Conservation (phyloP, 257 asterid species). For the Cinchona pubescens region DNA sequence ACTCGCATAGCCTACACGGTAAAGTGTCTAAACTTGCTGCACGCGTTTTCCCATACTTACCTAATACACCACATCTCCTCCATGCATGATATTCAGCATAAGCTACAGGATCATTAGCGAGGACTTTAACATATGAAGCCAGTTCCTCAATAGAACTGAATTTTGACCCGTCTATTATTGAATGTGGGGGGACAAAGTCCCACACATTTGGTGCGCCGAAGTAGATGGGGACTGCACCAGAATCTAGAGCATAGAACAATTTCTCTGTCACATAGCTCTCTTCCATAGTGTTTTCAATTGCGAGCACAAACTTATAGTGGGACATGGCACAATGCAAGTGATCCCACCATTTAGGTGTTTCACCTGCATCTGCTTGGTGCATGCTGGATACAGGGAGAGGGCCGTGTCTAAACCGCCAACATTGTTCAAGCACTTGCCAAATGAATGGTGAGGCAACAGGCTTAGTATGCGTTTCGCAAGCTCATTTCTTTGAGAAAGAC, state of each 20-base stretch:
- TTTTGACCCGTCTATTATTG: slow-evolving; percentile 80
- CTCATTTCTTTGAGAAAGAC: slow-evolving; percentile 74
- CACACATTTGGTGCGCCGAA: slow-evolving; percentile 91
- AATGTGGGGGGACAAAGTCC: slow-evolving; percentile 93
- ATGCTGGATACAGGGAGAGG: slow-evolving; percentile 67
- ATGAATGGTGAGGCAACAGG: slow-evolving; percentile 74
- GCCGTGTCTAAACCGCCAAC: slow-evolving; percentile 85
- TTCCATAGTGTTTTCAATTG: slow-evolving; percentile 83
- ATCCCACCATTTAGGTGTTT: slow-evolving; percentile 90
- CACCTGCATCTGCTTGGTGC: slow-evolving; percentile 54
- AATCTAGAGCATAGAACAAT: slow-evolving; percentile 82
- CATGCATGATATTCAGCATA: slow-evolving; percentile 94
- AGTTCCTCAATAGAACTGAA: slow-evolving; percentile 67
- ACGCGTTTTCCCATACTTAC: slow-evolving; percentile 64
- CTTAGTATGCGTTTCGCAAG: slow-evolving; percentile 68
- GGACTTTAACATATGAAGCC: slow-evolving; percentile 63
- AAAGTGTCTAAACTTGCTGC: slow-evolving; percentile 80
- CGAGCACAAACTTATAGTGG: slow-evolving; percentile 88
- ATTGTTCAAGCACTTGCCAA: slow-evolving; percentile 94
- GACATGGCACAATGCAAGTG: slow-evolving; percentile 98
- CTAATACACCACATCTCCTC: slow-evolving; percentile 93
- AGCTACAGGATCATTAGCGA: slow-evolving; percentile 83
- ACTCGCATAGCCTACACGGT: slow-evolving; percentile 87
- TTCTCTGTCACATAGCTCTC: slow-evolving; percentile 96
- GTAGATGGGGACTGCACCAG: slow-evolving; percentile 92